Base-by-base conservation (phyloP, 306 rosid species). In the Psophocarpus tetragonolobus region DNA sequence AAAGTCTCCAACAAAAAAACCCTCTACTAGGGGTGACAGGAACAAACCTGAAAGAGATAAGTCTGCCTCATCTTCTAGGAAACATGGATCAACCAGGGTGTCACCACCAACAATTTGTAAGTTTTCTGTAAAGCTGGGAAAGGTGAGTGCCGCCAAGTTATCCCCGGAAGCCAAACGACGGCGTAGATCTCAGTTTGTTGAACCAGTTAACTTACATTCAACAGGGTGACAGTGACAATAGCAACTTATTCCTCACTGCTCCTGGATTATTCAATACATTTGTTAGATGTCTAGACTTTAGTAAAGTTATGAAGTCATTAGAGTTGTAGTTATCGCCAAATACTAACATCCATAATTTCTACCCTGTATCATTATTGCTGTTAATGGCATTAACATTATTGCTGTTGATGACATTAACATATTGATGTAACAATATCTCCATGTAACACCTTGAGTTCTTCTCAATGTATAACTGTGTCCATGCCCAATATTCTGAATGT, bases 131-230 rank as follows among this genome's bases (percentile, higher is more conserved):
- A 91, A 88, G 84, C 82, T 84, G 8, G 89, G 88, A 39, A 90
- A 88, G 77, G 78, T 54, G 23, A 85, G 89, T 32, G 82, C 74
- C 50, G 27, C 70, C n/a, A 78, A 88, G 32, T 81, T 86, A 84
- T 83, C 91, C 80, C 98, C 98, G 2, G 89, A 87, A 72, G 61
- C 91, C 56, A 92, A 92, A 83, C 84, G 91, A 88, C 78, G 96
- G 84, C 87, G 89, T 65, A 84, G 90, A 61, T 87, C 93, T 44
- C 84, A 82, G 24, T 80, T 75, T 41, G 84, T 80, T 0, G 88
- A 87, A 64, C 88, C 97, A 4, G 86, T 86, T 71, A 85, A 89
- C 74, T 75, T 83, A 45, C 88, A 73, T 87, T 90, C 87, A 45
- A 75, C 85, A 3, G 85, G 86, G 24, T 80, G 85, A 90, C 80